These are phyloP conservation scores for Hypoxylon fragiforme DNA, from an alignment of 495 filamentous ascomycete species.

Conservation along the genomic window DNA sequence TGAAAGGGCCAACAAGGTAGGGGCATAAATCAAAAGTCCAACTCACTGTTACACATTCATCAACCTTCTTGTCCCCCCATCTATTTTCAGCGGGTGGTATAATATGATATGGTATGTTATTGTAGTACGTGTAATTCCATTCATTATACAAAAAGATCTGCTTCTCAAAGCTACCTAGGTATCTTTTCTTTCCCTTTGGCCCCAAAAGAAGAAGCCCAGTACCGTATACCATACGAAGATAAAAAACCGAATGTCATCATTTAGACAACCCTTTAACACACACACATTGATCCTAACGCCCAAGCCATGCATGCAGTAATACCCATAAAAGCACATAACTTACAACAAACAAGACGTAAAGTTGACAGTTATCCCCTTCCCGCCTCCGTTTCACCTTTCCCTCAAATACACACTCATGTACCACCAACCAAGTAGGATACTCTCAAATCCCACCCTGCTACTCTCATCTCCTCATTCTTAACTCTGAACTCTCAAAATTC, in stretches of 20 bases:
- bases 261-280: no score
- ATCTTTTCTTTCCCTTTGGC: neutral
- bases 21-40: no score
- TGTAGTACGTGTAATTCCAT: no score
- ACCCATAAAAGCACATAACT: neutral
- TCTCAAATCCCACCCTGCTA: no score
- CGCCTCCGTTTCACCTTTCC: neutral
- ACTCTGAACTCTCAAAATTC: no score
- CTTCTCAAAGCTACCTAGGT: neutral
- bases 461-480: neutral
- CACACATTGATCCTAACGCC: conserved; percentile 16
- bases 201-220: neutral
- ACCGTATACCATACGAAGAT: neutral
- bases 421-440: no score
- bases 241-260: conserved; percentile 1
- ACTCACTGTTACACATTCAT: no score
- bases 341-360: neutral
- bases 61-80: no score
- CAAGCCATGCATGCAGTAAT: conserved; percentile 19
- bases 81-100: no score
- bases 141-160: no score
- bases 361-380: neutral
- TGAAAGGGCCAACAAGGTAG: no score
- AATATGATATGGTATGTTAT: no score
- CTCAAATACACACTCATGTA: neutral